Conservation (phyloP, 1,284 basidiomycete genomes). For the Thelephora terrestris region DNA sequence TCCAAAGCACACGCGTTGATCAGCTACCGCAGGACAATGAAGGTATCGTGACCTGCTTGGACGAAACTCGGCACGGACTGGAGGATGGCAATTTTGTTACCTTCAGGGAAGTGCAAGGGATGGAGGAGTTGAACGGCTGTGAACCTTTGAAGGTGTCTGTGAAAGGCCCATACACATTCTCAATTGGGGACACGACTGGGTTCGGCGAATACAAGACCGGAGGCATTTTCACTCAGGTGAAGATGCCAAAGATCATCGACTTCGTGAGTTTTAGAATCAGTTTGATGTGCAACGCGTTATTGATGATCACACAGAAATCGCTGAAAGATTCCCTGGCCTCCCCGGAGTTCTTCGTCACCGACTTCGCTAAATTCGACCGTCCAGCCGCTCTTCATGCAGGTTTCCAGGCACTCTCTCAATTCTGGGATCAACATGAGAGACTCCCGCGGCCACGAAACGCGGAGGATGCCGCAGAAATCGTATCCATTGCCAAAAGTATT, state of each 20-base stretch:
- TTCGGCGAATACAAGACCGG: slow-evolving; percentile 79
- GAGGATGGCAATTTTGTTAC: slow-evolving; percentile 98
- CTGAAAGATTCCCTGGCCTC: slow-evolving; percentile 76
- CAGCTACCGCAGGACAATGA: slow-evolving; percentile 55
- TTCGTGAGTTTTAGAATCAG: slow-evolving; percentile 52
- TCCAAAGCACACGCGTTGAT: background rate
- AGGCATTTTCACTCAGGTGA: slow-evolving; percentile 97
- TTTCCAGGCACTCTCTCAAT: slow-evolving; percentile 90
- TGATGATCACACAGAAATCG: slow-evolving; percentile 63
- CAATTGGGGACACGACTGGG: slow-evolving; percentile 82
- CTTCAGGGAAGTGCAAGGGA: slow-evolving; percentile 96
- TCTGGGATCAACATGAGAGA: slow-evolving; percentile 56
- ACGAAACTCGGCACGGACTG: slow-evolving; percentile 95
- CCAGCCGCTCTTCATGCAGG: slow-evolving; percentile 87
- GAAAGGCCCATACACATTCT: slow-evolving; percentile 95
- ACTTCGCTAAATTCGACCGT: slow-evolving; percentile 97
- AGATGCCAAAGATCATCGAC: slow-evolving; percentile 94
- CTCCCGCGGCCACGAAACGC: slow-evolving; percentile 80
- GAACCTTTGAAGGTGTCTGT: slow-evolving; percentile 89
- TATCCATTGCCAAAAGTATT: slow-evolving; percentile 74
- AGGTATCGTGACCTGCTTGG: slow-evolving; percentile 90
- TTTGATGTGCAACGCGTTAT: background rate
- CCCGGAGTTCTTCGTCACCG: slow-evolving; percentile 91
- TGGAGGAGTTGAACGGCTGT: slow-evolving; percentile 85
- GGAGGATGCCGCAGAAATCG: slow-evolving; percentile 68